Conservation (phyloP, 176 grass and related monocot species). For the Luzula sylvatica region DNA sequence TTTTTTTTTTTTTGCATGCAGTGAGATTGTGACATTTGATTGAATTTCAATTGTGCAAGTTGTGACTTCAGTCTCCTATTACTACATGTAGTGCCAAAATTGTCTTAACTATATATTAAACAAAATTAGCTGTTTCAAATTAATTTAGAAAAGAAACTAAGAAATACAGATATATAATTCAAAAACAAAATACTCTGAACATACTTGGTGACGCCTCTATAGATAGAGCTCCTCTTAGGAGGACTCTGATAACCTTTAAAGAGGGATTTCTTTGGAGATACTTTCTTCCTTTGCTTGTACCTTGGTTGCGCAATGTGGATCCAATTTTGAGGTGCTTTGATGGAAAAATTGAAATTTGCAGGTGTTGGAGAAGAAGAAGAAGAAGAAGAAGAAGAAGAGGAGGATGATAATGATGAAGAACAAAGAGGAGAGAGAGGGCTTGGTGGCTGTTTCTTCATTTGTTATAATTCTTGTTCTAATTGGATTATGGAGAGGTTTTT, state of each 20-base stretch:
- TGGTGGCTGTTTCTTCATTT: background rate
- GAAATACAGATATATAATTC: background rate
- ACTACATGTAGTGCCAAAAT: background rate
- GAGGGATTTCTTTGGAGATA: slow-evolving; percentile 7
- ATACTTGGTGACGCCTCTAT: slow-evolving; percentile 65
- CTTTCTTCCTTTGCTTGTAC: slow-evolving; percentile 19
- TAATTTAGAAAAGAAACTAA: background rate
- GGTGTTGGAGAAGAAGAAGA: slow-evolving; percentile 4
- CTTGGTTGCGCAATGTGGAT: slow-evolving; percentile 5
- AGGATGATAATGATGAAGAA: slow-evolving; percentile 6
- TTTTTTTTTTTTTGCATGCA: slow-evolving; percentile 17
- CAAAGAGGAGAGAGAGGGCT: slow-evolving; percentile 14
- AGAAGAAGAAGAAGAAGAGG: slow-evolving; percentile 17
- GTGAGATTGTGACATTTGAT: slow-evolving; percentile 2
- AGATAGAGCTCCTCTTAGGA: slow-evolving; percentile 43
- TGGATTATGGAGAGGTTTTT: background rate
- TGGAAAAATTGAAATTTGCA: slow-evolving; percentile 14
- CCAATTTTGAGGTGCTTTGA: slow-evolving; percentile 17
- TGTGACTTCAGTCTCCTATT: too few species aligned
- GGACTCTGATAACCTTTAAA: background rate
- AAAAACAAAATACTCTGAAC: background rate
- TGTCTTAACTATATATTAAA: background rate
- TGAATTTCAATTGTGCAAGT: background rate
- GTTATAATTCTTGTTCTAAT: background rate
- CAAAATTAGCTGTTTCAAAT: background rate